phyloP scores from a whole-genome alignment of 2,329 filamentous ascomycete species.

The Colletotrichum tropicale region DNA sequence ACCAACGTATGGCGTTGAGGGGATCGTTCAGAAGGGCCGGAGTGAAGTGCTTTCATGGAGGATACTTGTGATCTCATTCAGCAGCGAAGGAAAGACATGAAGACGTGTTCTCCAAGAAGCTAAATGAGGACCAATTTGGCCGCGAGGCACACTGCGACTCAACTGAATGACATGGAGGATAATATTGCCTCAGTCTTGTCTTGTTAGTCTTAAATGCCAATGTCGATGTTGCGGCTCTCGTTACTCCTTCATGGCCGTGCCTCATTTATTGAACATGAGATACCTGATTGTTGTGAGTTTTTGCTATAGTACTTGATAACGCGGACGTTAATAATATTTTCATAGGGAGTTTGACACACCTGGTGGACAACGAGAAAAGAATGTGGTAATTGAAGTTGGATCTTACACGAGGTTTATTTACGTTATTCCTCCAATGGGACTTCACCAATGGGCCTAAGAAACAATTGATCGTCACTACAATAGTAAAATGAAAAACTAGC shows the following conservation, averaged over 20 bases:
- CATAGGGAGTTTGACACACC: neutral
- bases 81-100: neutral
- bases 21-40: neutral
- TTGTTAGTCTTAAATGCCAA: rapidly evolving
- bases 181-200: neutral
- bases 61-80: neutral
- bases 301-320: neutral
- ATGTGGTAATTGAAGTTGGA: neutral
- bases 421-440: rapidly evolving
- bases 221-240: neutral
- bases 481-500: rapidly evolving
- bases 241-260: neutral
- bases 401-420: neutral
- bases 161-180: no score
- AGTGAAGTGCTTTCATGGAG: neutral
- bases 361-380: neutral
- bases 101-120: neutral
- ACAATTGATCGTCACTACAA: neutral
- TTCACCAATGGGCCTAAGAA: rapidly evolving
- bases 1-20: neutral
- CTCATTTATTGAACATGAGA: rapidly evolving
- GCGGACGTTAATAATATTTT: neutral
- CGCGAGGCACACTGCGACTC: no score
- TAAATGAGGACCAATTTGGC: neutral
- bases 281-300: neutral